Base-by-base conservation (phyloP, 768 basidiomycete species). In the Lactarius evosmus region DNA sequence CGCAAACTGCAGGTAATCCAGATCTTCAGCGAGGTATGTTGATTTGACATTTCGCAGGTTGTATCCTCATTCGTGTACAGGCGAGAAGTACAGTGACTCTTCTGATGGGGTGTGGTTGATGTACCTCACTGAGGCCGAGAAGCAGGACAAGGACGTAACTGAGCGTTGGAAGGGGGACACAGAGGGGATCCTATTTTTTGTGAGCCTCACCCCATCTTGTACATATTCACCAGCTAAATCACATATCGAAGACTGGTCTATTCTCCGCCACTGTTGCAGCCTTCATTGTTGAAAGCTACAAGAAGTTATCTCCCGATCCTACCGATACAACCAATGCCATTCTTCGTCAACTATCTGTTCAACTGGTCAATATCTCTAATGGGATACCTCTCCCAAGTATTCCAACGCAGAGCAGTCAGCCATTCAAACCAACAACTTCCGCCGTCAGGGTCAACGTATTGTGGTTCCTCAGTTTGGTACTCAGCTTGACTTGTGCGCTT, bases 211-310 rank as follows among this genome's bases (percentile, higher is more conserved):
- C 3, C 19, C 5, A 11, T 29, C 19, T 54, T n/a, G 17, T 29
- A 9, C 14, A 9, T 8, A 19, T 54, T 17, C 19, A 16, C 11
- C 19, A 11, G 7, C 29, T 17, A 6, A 30, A 0, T 16, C 16
- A 3, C n/a, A 16, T 29, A 5, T 36, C 16, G 36, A 36, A 36
- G 36, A 36, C 36, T 6, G 36, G 36, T 36, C 36, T 36, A 36
- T 36, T 60, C 49, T 50, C 58, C 7, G 58, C 58, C 17, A 51
- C 30, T 2, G 41, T 60, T 51, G 38, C 58, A 1, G 29, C 58
- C 19, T 60, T 60, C 58, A 50, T 60, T 32, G 32, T 60, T 46
- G 58, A 60, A 12, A 36, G 36, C 12, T 36, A 36, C 36, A 36
- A 36, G 36, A 12, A 14, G 16, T 14, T 36, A 36, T 36, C 36